These are phyloP conservation scores for Ramaria sp. DNA, from an alignment of 768 basidiomycete species.

Conservation along the genomic window DNA sequence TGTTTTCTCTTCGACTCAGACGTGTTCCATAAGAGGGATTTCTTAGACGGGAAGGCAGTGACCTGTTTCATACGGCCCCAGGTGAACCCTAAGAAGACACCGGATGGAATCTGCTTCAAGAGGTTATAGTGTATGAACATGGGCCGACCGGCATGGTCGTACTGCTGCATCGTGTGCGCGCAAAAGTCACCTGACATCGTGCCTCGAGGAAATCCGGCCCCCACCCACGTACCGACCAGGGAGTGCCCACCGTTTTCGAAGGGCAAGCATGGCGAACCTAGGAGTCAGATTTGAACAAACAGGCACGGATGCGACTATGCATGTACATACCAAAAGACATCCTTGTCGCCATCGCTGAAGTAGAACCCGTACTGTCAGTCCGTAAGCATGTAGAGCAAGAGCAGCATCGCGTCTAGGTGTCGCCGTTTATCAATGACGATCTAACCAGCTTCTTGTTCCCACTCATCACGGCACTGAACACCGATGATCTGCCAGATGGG, in stretches of 20 bases:
- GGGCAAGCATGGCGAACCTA: constrained; percentile 27
- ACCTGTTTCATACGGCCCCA: constrained; percentile 16
- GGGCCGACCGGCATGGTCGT: too few species aligned
- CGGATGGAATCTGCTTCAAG: too few species aligned
- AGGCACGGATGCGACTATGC: background rate
- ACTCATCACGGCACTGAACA: too few species aligned
- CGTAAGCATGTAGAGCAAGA: constrained; percentile 18
- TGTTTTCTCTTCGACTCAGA: background rate
- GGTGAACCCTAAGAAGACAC: constrained; percentile 14
- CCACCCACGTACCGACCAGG: constrained; percentile 31
- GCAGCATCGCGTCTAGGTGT: too few species aligned
- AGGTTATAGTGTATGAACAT: too few species aligned
- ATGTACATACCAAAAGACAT: constrained; percentile 18
- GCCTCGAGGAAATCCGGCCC: constrained; percentile 23
- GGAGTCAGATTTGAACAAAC: constrained; percentile 1
- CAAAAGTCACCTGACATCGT: constrained; percentile 14
- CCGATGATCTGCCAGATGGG: too few species aligned
- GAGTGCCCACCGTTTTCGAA: constrained; percentile 33
- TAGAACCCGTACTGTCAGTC: constrained; percentile 28
- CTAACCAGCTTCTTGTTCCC: constrained; percentile 34
- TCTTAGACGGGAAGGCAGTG: background rate
- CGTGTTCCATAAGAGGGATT: background rate
- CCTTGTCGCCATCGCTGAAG: constrained; percentile 32
- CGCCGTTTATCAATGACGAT: constrained; percentile 29
- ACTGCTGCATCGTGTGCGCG: constrained; percentile 24